phyloP scores from a whole-genome alignment of 495 filamentous ascomycete species.

The Penicillium roqueforti region DNA sequence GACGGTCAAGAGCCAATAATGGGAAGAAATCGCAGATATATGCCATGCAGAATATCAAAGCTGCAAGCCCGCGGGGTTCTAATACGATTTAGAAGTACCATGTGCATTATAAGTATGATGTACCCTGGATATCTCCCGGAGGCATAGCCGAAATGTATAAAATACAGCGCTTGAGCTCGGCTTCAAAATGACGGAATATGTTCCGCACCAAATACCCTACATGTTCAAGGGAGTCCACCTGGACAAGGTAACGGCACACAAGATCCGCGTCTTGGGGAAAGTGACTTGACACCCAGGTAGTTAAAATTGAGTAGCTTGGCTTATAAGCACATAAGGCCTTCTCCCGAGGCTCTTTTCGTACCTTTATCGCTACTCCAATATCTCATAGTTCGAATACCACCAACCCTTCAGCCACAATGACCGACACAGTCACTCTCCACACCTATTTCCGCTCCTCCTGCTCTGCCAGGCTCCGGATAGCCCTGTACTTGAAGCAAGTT shows the following conservation, averaged over 20 bases:
- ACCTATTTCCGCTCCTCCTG: slow-evolving; percentile 55
- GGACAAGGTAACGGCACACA: not conserved
- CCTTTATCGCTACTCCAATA: not conserved
- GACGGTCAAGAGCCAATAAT: not conserved
- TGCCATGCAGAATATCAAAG: not conserved
- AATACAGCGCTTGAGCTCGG: slow-evolving; percentile 20
- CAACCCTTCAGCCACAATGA: slow-evolving; percentile 18
- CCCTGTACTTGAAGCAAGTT: slow-evolving; percentile 44
- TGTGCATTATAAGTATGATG: not conserved
- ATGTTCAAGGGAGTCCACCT: not conserved
- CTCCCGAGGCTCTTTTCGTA: not conserved
- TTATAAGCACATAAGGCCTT: not conserved
- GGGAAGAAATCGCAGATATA: not conserved
- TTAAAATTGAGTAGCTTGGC: not conserved
- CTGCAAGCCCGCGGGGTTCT: not conserved
- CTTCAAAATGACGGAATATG: slow-evolving; percentile 13
- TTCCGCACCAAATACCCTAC: slow-evolving; percentile 14
- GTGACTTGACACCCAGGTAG: not conserved
- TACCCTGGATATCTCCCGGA: no score
- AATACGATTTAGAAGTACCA: not conserved
- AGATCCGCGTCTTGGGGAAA: not conserved
- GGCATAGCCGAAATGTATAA: slow-evolving; percentile 20
- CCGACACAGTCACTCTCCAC: slow-evolving; percentile 38
- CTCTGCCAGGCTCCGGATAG: slow-evolving; percentile 52
- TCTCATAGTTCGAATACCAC: not conserved